A percentile compares a stretch with the other conserved stretches of the same genome.
phyloP scores from a whole-genome alignment of 202 grass and related monocot genomes.

The Hordeum pubiflorum region DNA sequence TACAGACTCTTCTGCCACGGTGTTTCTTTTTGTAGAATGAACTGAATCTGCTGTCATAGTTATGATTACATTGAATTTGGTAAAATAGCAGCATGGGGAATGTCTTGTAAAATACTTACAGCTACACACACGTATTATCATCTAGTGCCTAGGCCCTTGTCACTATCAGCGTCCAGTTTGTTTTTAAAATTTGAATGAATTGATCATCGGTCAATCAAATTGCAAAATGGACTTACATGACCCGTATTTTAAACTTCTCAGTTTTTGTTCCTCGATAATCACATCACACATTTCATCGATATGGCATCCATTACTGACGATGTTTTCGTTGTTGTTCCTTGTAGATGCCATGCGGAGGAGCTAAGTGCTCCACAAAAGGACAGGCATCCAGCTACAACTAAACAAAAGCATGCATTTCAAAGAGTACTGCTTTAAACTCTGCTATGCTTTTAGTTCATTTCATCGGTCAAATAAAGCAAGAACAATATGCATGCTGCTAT shows the following conservation, averaged over 20 bases:
- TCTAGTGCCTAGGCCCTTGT: background rate
- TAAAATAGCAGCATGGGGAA: background rate
- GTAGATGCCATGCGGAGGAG: conserved; percentile 58
- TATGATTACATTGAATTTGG: background rate
- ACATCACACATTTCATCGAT: background rate
- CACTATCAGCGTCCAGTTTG: background rate
- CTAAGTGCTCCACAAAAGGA: conserved; percentile 59
- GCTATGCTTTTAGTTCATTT: background rate
- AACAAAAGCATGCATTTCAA: conserved; percentile 64
- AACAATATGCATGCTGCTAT: background rate
- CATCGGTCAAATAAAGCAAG: background rate
- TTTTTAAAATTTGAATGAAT: background rate
- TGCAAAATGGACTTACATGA: background rate
- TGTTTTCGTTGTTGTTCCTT: conserved; percentile 21
- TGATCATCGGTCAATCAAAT: background rate
- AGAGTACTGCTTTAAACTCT: conserved; percentile 33
- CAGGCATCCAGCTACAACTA: conserved; percentile 60
- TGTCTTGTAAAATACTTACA: background rate
- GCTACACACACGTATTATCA: background rate
- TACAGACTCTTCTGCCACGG: background rate
- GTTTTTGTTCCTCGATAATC: background rate
- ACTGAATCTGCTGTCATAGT: background rate
- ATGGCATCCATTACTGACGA: background rate
- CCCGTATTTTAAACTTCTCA: conserved; percentile 6
- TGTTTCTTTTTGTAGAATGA: background rate